Percentiles rank a stretch among this genome's conserved stretches.
Evolutionary conservation across 2,329 filamentous ascomycete species (phyloP).

Genomic region (Penicillium sp.): DNA sequence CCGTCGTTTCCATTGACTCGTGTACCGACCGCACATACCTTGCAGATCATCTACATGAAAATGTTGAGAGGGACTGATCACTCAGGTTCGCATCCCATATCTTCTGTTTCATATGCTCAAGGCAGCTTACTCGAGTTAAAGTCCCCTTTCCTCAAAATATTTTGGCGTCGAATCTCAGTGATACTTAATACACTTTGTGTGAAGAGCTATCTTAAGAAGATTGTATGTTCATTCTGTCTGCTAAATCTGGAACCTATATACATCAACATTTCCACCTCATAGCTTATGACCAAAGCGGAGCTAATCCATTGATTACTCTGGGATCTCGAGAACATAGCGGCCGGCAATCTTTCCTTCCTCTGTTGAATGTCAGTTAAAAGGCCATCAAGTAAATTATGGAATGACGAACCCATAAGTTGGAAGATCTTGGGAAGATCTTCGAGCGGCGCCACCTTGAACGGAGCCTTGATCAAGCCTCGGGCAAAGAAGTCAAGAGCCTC

Average conservation of each 20-base stretch:
- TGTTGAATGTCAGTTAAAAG: slow-evolving; percentile 1
- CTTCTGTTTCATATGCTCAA: too few species aligned
- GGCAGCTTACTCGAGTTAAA: too few species aligned
- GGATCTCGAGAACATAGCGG: slow-evolving; percentile 15
- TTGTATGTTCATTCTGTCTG: too few species aligned
- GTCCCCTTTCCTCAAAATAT: too few species aligned
- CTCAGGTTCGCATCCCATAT: too few species aligned
- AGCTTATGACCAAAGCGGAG: not conserved
- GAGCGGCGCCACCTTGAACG: slow-evolving; percentile 75
- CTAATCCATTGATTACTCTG: slow-evolving; percentile 46
- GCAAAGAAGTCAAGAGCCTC: slow-evolving; percentile 86
- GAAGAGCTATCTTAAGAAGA: too few species aligned
- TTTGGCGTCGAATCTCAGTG: too few species aligned
- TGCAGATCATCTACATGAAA: too few species aligned
- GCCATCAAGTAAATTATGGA: not conserved
- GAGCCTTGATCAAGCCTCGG: slow-evolving; percentile 72
- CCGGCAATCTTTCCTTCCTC: slow-evolving; percentile 17
- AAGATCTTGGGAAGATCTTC: slow-evolving; percentile 72
- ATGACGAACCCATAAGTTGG: slow-evolving; percentile 53
- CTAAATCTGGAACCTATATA: not conserved
- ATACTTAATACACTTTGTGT: too few species aligned
- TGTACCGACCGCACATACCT: too few species aligned
- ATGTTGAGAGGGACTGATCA: too few species aligned
- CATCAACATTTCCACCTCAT: not conserved
- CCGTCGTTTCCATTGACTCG: too few species aligned